Percentiles rank a stretch among this genome's conserved stretches.
phyloP scores from a whole-genome alignment of 2,329 filamentous ascomycete species.

The Apiospora saccharicola region DNA sequence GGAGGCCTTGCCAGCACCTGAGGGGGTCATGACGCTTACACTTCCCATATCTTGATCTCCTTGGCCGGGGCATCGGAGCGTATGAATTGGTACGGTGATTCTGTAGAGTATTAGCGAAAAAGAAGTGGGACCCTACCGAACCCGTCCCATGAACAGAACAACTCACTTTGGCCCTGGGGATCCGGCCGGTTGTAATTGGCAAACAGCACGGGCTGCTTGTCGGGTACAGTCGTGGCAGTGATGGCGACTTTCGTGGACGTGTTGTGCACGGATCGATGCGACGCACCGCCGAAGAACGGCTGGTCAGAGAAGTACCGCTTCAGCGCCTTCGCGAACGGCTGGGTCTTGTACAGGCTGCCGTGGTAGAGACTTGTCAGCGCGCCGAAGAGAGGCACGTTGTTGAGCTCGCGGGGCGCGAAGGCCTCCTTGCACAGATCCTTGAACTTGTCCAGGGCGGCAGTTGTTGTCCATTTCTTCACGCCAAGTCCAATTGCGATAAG shows the following conservation, averaged over 20 bases:
- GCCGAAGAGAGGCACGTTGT: conserved; percentile 39
- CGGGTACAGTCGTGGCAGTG: conserved; percentile 36
- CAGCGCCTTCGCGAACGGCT: conserved; percentile 39
- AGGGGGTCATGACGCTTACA: conserved; percentile 33
- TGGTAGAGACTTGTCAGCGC: conserved; percentile 41
- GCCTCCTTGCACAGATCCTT: conserved; percentile 41
- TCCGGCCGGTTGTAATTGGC: conserved; percentile 44
- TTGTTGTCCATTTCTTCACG: conserved; percentile 44
- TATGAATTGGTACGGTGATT: conserved; percentile 38
- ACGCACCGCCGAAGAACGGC: conserved; percentile 40
- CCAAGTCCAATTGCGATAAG: conserved; percentile 42
- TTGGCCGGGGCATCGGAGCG: conserved; percentile 38
- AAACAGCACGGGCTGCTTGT: conserved; percentile 39
- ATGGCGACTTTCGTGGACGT: conserved; percentile 41
- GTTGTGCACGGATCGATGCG: conserved; percentile 35
- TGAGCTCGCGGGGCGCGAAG: conserved; percentile 40
- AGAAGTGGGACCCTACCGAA: too few relatives aligned
- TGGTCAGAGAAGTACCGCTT: conserved; percentile 40
- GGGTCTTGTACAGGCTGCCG: conserved; percentile 42
- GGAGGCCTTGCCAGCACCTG: background rate
- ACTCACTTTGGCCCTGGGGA: conserved; percentile 33
- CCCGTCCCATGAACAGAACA: background rate
- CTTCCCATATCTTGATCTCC: conserved; percentile 43
- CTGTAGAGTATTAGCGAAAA: conserved; percentile 25
- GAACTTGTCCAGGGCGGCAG: conserved; percentile 40